Base-by-base conservation (phyloP, 2,329 filamentous ascomycete genomes). In the Alternaria conjuncta region DNA sequence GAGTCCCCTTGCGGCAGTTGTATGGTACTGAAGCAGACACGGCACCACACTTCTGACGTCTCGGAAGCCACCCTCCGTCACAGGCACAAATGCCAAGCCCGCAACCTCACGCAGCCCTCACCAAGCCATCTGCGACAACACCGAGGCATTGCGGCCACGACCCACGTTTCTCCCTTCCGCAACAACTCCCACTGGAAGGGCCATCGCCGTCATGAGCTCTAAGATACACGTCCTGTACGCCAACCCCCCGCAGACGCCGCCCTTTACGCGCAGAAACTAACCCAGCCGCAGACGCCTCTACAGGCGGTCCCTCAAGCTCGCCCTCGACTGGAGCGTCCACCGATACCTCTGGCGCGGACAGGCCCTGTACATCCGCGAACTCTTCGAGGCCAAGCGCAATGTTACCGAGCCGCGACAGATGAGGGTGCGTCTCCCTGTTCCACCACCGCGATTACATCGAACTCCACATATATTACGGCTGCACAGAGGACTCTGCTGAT, bases 321-420 rank as follows among this genome's bases (percentile, higher is more conserved):
- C 96, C 45, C 89, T 98, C 70, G 94, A 97, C 84, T 99, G 96
- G 96, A 89, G 93, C 61, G 94, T 98, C 67, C 92, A 97, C 80
- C 89, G 96, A 71, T 89, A 95, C 75, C 84, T 97, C 65, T 99
- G 96, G 95, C 91, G 96, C 74, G 94, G 95, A 66, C 96, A 98
- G 82, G 96, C 96, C 30, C 85, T 98, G 68, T 98, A 99, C 81
- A 97, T 99, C 75, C 91, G 96, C 74, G 94, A 92, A 41, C 87
- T 98, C 13, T 99, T 98, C 79, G 96, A 99, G 80, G 93, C 93
- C 61, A 98, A 99, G 82, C 92, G 89, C 79, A 85, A 93, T 78
- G 85, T 98, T 64, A 89, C 87, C 61, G 93, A 97, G 78, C 92
- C 93, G 36, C 89, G 93, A 81, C 92, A 94, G 82, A 92, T 95